A percentile compares a stretch with the other conserved stretches of the same genome.
Conservation (phyloP, 192 early-diverging fungal genomes). For the Kickxella alabastrina region DNA sequence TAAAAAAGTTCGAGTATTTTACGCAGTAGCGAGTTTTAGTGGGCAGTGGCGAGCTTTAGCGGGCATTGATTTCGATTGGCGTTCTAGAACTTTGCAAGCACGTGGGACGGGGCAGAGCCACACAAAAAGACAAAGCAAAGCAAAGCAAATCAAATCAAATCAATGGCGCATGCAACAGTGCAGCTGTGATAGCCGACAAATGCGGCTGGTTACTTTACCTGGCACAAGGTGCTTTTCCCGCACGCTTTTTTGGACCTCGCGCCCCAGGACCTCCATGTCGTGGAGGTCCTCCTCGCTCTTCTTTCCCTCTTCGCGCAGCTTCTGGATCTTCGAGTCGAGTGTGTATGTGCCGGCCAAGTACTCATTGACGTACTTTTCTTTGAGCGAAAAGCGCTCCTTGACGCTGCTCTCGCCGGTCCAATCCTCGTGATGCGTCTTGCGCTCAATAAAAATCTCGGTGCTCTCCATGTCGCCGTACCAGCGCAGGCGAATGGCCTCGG, state of each 20-base stretch:
- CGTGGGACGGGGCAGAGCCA: too few species aligned
- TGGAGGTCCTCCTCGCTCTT: conserved; percentile 75
- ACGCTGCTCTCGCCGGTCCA: conserved; percentile 86
- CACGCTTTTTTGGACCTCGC: conserved; percentile 69
- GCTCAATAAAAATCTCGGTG: conserved; percentile 92
- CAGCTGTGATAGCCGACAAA: background rate
- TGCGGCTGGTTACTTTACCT: conserved; percentile 31
- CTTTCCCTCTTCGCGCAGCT: conserved; percentile 68
- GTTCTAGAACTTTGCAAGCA: too few species aligned
- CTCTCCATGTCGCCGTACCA: conserved; percentile 92
- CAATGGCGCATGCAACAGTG: too few species aligned
- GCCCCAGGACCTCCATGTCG: conserved; percentile 63
- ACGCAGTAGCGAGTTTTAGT: too few species aligned
- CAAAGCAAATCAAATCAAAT: too few species aligned
- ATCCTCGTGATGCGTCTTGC: conserved; percentile 95
- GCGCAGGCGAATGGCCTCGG: conserved; percentile 83
- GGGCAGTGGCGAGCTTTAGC: too few species aligned
- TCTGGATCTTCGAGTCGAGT: conserved; percentile 68
- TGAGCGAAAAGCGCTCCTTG: conserved; percentile 87
- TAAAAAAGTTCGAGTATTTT: conserved; percentile 11
- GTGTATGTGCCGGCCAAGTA: conserved; percentile 77
- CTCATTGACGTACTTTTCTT: conserved; percentile 88
- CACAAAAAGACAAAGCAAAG: background rate
- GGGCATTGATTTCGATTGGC: too few species aligned
- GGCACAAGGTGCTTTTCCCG: conserved; percentile 62